These are phyloP conservation scores for Agaricus blazei DNA, from an alignment of 768 basidiomycete genomes.

Conservation along the genomic window DNA sequence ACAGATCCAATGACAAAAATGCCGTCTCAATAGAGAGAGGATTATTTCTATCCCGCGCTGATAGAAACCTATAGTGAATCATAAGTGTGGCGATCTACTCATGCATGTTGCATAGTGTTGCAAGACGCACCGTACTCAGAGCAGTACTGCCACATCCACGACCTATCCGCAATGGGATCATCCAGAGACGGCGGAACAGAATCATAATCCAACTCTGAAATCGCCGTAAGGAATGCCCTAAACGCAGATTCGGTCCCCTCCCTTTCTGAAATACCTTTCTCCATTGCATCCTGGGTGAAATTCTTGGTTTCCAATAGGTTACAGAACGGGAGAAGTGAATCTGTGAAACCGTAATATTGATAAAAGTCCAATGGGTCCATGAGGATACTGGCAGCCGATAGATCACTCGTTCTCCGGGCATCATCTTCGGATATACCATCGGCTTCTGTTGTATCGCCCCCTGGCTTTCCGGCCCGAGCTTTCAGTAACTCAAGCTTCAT, in stretches of 20 bases:
- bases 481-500: constrained; percentile 38
- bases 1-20: constrained; percentile 37
- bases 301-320: constrained; percentile 42
- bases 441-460: constrained; percentile 33
- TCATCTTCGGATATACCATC: constrained; percentile 25
- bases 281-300: constrained; percentile 28
- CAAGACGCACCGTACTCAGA: constrained; percentile 40
- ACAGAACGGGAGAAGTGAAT: constrained; percentile 41
- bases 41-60: constrained; percentile 43
- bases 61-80: constrained; percentile 31
- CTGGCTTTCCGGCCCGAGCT: constrained; percentile 37
- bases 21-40: constrained; percentile 44
- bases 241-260: constrained; percentile 30
- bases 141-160: constrained; percentile 53
- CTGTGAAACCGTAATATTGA: constrained; percentile 45
- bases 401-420: constrained; percentile 31
- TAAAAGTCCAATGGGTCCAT: constrained; percentile 47
- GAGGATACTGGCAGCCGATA: constrained; percentile 36
- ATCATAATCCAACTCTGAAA: constrained; percentile 41
- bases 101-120: background rate
- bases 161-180: constrained; percentile 37
- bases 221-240: constrained; percentile 34
- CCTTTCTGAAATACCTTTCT: constrained; percentile 31
- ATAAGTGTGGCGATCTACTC: background rate
- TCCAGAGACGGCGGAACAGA: constrained; percentile 36